A percentile compares a stretch with the other conserved stretches of the same genome.
phyloP scores from a whole-genome alignment of 2,329 filamentous ascomycete genomes.

The Aspergillus piperis region DNA sequence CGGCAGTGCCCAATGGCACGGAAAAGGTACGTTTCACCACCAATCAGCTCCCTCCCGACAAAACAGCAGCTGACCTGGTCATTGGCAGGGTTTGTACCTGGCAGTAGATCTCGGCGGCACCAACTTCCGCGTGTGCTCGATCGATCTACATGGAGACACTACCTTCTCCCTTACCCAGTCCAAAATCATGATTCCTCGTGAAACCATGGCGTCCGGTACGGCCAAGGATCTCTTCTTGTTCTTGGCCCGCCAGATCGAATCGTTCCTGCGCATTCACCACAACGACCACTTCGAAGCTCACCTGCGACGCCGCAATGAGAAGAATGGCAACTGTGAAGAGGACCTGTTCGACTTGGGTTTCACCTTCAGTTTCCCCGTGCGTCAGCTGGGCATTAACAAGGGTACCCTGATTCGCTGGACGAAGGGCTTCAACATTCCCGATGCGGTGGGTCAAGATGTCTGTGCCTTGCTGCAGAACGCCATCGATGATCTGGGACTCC shows the following conservation, averaged over 20 bases:
- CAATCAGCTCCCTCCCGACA: neutral
- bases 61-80: slow-evolving; percentile 1
- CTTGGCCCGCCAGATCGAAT: slow-evolving; percentile 86
- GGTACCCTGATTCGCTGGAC: slow-evolving; percentile 95
- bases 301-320: slow-evolving; percentile 61
- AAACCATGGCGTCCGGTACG: slow-evolving; percentile 86
- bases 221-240: slow-evolving; percentile 88
- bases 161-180: slow-evolving; percentile 92
- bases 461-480: slow-evolving; percentile 86
- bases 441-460: slow-evolving; percentile 91
- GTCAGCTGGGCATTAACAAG: slow-evolving; percentile 93
- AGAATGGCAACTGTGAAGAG: slow-evolving; percentile 62
- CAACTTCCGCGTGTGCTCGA: slow-evolving; percentile 96
- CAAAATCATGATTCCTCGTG: slow-evolving; percentile 86
- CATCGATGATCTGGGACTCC: slow-evolving; percentile 81
- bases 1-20: slow-evolving; percentile 91
- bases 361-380: slow-evolving; percentile 96
- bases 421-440: slow-evolving; percentile 96
- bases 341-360: slow-evolving; percentile 94
- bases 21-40: slow-evolving; percentile 70
- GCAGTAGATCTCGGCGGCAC: slow-evolving; percentile 97
- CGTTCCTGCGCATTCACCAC: slow-evolving; percentile 85
- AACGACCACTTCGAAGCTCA: slow-evolving; percentile 79
- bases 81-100: slow-evolving; percentile 81
- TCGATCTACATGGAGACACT: slow-evolving; percentile 88